A percentile compares a stretch with the other conserved stretches of the same genome.
phyloP scores from a whole-genome alignment of 2,329 filamentous ascomycete genomes.

The Rutstroemia sp. region DNA sequence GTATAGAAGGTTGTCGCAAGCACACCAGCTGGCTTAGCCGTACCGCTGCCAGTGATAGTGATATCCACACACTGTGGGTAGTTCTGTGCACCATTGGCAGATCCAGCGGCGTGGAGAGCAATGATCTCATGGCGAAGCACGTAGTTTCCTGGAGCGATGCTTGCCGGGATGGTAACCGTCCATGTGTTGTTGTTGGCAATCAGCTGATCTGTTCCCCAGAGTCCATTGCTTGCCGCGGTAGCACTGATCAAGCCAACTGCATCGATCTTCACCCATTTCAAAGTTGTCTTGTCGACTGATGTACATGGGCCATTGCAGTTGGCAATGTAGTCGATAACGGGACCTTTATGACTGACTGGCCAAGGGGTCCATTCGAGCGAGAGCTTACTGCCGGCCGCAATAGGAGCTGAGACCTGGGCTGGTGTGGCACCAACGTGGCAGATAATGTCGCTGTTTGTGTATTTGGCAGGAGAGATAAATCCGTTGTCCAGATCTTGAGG shows the following conservation, averaged over 20 bases:
- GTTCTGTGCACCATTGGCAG: slow-evolving; percentile 39
- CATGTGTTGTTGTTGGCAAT: slow-evolving; percentile 47
- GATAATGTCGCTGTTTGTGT: slow-evolving; percentile 46
- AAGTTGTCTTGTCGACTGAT: slow-evolving; percentile 32
- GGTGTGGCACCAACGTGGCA: slow-evolving; percentile 51
- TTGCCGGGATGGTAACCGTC: slow-evolving; percentile 38
- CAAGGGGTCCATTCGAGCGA: slow-evolving; percentile 55
- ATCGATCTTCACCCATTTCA: slow-evolving; percentile 40
- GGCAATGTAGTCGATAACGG: slow-evolving; percentile 27
- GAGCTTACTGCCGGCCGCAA: slow-evolving; percentile 52
- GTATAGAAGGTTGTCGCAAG: slow-evolving; percentile 35
- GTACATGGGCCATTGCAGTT: slow-evolving; percentile 34
- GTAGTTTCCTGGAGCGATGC: slow-evolving; percentile 40
- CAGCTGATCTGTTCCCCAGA: slow-evolving; percentile 39
- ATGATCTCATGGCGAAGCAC: slow-evolving; percentile 42
- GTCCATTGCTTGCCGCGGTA: slow-evolving; percentile 25
- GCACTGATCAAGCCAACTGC: slow-evolving; percentile 30
- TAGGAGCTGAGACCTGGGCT: slow-evolving; percentile 43
- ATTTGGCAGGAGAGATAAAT: slow-evolving; percentile 41
- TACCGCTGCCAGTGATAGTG: slow-evolving; percentile 37
- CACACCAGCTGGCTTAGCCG: slow-evolving; percentile 31
- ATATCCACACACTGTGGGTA: slow-evolving; percentile 45
- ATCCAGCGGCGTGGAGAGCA: slow-evolving; percentile 22
- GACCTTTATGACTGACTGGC: slow-evolving; percentile 52
- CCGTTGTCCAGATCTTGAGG: slow-evolving; percentile 43